Evolutionary conservation across 805 yeast species (phyloP).

Genomic region (Schwanniomyces polymorphus): DNA sequence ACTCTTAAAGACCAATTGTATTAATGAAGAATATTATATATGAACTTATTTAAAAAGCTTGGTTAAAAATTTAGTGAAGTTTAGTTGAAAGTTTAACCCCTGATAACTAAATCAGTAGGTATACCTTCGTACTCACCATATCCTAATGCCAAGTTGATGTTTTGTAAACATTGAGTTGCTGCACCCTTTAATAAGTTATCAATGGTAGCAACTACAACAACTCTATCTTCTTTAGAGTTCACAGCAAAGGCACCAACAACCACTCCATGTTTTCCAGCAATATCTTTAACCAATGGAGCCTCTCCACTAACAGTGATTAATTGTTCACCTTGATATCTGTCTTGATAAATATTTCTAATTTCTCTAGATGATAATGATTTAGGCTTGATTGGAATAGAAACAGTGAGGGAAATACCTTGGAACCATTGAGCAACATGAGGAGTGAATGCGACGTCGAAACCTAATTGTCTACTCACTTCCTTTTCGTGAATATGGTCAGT

Average conservation of each 20-base stretch:
- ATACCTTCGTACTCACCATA: conserved; percentile 96
- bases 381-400: conserved; percentile 78
- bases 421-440: conserved; percentile 99
- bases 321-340: conserved; percentile 83
- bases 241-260: conserved; percentile 96
- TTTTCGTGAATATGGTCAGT: conserved; percentile 97
- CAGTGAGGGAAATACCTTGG: conserved; percentile 95
- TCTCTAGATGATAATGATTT: conserved; percentile 74
- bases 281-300: conserved; percentile 89
- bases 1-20: not conserved
- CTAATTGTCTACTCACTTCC: conserved; percentile 83
- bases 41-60: not conserved
- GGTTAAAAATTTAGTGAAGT: not conserved
- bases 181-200: conserved; percentile 98
- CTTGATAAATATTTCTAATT: conserved; percentile 81
- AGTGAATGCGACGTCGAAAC: conserved; percentile 77
- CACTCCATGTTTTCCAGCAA: conserved; percentile 92
- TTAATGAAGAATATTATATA: not conserved
- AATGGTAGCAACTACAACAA: conserved; percentile 91
- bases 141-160: conserved; percentile 85
- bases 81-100: conserved; percentile 32
- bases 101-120: conserved; percentile 64
- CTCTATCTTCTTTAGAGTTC: conserved; percentile 82
- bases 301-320: conserved; percentile 85
- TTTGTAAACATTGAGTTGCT: conserved; percentile 96